A percentile compares a stretch with the other conserved stretches of the same genome.
Evolutionary conservation across 495 filamentous ascomycete genomes (phyloP).

Genomic region (Letharia columbiana): DNA sequence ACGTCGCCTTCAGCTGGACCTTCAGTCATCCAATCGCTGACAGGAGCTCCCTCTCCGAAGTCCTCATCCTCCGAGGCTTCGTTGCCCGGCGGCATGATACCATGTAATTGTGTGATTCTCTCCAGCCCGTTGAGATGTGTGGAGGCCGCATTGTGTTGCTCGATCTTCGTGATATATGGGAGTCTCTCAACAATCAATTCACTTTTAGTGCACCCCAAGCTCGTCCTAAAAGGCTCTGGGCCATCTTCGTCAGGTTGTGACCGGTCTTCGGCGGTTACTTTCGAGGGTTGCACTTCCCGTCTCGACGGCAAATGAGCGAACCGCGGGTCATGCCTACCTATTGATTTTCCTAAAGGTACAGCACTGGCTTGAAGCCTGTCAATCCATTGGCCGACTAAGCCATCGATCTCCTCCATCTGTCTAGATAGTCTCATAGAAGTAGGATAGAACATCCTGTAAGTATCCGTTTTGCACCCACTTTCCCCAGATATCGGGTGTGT

Average conservation of each 20-base stretch:
- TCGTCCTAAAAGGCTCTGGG: constrained; percentile 4
- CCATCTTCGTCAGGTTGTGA: background rate
- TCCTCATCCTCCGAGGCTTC: constrained; percentile 39
- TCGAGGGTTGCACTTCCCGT: constrained; percentile 15
- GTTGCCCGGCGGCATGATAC: constrained; percentile 35
- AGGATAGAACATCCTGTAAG: constrained; percentile 83
- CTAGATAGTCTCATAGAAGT: constrained; percentile 68
- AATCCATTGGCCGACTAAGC: constrained; percentile 59
- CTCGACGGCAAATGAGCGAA: constrained; percentile 29
- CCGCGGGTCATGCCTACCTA: constrained; percentile 30
- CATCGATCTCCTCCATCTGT: constrained; percentile 67
- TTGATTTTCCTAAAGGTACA: constrained; percentile 15
- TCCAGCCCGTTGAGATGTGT: constrained; percentile 45
- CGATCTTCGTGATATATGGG: constrained; percentile 71
- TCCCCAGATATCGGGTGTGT: constrained; percentile 24
- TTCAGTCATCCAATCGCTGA: constrained; percentile 15
- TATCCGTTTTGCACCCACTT: constrained; percentile 41
- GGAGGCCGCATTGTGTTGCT: constrained; percentile 30
- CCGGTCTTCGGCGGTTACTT: background rate
- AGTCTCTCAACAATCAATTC: constrained; percentile 76
- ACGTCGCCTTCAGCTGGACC: constrained; percentile 23
- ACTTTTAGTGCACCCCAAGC: constrained; percentile 40
- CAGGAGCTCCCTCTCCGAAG: constrained; percentile 41
- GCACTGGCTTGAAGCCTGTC: constrained; percentile 11
- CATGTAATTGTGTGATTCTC: constrained; percentile 58